These are phyloP conservation scores for Penicillium chermesinum DNA, from an alignment of 495 filamentous ascomycete species.

Conservation along the genomic window DNA sequence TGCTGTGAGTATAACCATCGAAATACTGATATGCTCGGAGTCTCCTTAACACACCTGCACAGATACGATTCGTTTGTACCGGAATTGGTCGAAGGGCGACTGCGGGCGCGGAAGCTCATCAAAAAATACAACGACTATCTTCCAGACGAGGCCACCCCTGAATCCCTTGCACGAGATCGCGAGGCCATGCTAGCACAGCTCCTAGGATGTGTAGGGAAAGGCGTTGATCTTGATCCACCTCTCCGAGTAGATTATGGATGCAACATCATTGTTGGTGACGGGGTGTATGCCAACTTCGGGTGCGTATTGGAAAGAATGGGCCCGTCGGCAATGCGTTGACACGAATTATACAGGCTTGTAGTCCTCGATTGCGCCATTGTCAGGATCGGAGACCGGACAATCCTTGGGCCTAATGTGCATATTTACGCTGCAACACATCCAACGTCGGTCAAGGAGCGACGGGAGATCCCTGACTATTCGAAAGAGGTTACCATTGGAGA, in stretches of 20 bases:
- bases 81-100: constrained; percentile 36
- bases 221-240: constrained; percentile 45
- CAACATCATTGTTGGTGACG: constrained; percentile 44
- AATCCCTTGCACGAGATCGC: constrained; percentile 27
- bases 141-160: constrained; percentile 31
- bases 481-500: constrained; percentile 65
- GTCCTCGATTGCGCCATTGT: constrained; percentile 66
- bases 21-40: neutral
- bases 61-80: constrained; percentile 43
- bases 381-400: constrained; percentile 63
- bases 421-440: constrained; percentile 65
- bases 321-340: neutral
- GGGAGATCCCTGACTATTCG: constrained; percentile 61
- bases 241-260: constrained; percentile 51
- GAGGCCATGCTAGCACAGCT: constrained; percentile 33
- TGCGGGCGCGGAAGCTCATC: constrained; percentile 35
- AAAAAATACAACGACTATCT: constrained; percentile 47
- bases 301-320: neutral
- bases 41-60: neutral
- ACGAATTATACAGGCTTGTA: neutral
- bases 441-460: constrained; percentile 58
- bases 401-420: constrained; percentile 64
- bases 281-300: neutral
- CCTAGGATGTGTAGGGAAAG: constrained; percentile 39
- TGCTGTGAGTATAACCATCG: constrained; percentile 32